phyloP scores from a whole-genome alignment of 768 basidiomycete species.

The Dentipellis fragilis region DNA sequence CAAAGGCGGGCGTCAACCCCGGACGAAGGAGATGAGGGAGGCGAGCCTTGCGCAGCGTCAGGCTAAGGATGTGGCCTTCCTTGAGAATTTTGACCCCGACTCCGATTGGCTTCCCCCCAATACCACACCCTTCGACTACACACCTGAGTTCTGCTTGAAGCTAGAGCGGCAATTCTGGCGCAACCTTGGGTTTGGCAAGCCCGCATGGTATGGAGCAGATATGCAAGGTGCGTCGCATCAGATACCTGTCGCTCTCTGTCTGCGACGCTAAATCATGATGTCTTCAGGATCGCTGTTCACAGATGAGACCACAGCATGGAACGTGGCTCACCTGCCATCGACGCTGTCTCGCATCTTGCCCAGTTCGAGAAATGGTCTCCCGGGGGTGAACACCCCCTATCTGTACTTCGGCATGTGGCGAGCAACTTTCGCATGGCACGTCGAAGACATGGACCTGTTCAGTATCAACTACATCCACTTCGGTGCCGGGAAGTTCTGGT shows the following conservation, averaged over 20 bases:
- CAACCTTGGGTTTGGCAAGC: slow-evolving; percentile 75
- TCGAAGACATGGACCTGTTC: slow-evolving; percentile 98
- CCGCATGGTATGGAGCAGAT: slow-evolving; percentile 99
- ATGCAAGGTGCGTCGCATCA: slow-evolving; percentile 56
- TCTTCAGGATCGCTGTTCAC: slow-evolving; percentile 56
- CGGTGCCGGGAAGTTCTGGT: slow-evolving; percentile 96
- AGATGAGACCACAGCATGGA: slow-evolving; percentile 77
- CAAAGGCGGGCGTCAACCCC: slow-evolving; percentile 20
- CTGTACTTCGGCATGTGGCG: slow-evolving; percentile 99
- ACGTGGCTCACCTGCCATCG: slow-evolving; percentile 87
- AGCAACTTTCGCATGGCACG: slow-evolving; percentile 98
- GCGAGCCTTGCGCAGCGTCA: slow-evolving; percentile 40
- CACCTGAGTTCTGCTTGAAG: slow-evolving; percentile 75
- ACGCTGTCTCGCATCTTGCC: slow-evolving; percentile 75
- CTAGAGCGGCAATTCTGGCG: slow-evolving; percentile 91
- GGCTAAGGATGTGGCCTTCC: slow-evolving; percentile 41
- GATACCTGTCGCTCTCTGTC: not conserved
- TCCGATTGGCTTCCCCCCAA: slow-evolving; percentile 73
- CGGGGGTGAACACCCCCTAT: slow-evolving; percentile 96
- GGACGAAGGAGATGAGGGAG: slow-evolving; percentile 31
- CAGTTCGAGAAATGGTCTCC: slow-evolving; percentile 55
- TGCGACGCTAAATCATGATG: not conserved
- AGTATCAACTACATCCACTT: slow-evolving; percentile 99
- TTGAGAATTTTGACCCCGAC: slow-evolving; percentile 62
- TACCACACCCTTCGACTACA: slow-evolving; percentile 71